phyloP scores from a whole-genome alignment of 495 filamentous ascomycete species.

The Aspergillus diversus region DNA sequence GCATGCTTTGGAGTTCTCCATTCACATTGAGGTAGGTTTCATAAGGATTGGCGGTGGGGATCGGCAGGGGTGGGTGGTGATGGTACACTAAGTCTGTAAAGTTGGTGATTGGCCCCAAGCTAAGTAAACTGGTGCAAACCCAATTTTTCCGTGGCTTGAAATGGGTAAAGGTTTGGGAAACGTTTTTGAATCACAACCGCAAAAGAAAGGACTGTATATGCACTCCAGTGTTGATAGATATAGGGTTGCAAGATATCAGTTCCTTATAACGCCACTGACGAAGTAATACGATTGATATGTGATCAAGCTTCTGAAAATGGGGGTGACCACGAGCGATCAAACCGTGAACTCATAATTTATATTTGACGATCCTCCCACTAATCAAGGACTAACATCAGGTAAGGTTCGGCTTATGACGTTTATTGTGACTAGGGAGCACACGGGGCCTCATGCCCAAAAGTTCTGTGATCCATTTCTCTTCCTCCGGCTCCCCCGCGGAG shows the following conservation, averaged over 20 bases:
- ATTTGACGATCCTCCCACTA: constrained; percentile 1
- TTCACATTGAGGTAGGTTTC: background rate
- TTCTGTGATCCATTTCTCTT: background rate
- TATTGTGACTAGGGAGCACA: background rate
- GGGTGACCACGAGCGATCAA: background rate
- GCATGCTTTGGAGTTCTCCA: background rate
- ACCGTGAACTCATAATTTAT: background rate
- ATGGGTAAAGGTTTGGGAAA: no score
- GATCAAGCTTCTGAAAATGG: constrained; percentile 3
- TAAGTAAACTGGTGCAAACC: background rate
- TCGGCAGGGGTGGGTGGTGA: constrained; percentile 21
- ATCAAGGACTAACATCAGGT: background rate
- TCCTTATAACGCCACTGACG: background rate
- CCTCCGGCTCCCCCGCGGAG: background rate
- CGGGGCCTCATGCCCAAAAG: background rate
- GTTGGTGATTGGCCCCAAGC: background rate
- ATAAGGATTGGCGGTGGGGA: constrained; percentile 18
- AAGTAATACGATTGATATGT: background rate
- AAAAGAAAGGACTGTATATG: no score
- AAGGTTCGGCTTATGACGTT: constrained; percentile 3
- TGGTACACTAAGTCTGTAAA: constrained; percentile 2
- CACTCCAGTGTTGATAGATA: no score
- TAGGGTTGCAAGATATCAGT: background rate
- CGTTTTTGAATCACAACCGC: no score
- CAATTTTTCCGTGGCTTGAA: background rate